A percentile compares a stretch with the other conserved stretches of the same genome.
Evolutionary conservation across 441 rosid species (phyloP).

Genomic region (Mallotus repandus): DNA sequence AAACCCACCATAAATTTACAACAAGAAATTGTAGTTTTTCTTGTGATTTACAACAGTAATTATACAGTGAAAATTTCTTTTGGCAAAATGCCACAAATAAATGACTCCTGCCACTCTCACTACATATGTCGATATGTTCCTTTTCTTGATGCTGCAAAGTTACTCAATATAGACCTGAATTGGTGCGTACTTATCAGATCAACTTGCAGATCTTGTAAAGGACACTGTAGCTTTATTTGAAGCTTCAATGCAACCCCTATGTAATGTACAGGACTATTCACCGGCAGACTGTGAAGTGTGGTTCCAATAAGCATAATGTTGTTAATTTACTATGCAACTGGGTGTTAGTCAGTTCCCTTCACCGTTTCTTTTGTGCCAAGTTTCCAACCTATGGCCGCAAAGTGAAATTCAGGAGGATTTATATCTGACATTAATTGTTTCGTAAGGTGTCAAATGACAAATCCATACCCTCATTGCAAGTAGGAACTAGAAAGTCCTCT

Average conservation of each 20-base stretch:
- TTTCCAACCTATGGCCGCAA: background rate
- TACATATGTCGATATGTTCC: background rate
- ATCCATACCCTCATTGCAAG: background rate
- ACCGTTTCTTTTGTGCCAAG: slow-evolving; percentile 16
- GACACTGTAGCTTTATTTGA: background rate
- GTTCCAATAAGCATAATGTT: slow-evolving; percentile 9
- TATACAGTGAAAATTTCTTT: background rate
- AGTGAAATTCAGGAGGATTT: slow-evolving; percentile 1
- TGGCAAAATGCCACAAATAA: background rate
- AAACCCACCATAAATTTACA: slow-evolving; percentile 5
- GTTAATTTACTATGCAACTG: background rate
- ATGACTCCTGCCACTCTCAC: background rate
- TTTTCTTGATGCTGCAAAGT: background rate
- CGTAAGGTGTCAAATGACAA: background rate
- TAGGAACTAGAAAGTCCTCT: too few species aligned
- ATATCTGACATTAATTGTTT: slow-evolving; percentile 1
- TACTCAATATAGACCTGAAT: too few species aligned
- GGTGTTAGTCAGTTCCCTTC: background rate
- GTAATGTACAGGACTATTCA: background rate
- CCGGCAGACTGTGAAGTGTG: background rate
- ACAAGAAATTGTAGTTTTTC: slow-evolving; percentile 7
- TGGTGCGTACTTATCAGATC: background rate
- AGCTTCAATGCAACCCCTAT: background rate
- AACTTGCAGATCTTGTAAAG: background rate
- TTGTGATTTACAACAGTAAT: slow-evolving; percentile 8